Base-by-base conservation (phyloP, 495 filamentous ascomycete species). In the Penicillium mononematosum region DNA sequence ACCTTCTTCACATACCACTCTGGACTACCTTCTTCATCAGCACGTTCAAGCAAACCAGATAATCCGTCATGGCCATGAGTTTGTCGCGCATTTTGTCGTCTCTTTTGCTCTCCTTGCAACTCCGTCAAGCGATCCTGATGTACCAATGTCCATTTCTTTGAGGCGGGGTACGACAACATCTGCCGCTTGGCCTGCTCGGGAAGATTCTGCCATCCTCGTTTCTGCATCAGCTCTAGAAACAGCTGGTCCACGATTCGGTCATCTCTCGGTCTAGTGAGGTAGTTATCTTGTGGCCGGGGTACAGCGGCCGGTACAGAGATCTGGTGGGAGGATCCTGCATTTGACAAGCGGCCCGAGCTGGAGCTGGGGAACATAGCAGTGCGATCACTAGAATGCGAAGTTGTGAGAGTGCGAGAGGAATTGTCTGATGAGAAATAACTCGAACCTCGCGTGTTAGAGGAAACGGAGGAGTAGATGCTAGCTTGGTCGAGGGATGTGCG, bases 1-100 rank as follows among this genome's bases (percentile, higher is more conserved):
- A 98, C 90, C 73, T 90, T 95, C 67, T 87, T 88, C 19, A 98
- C 95, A 76, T 94, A 98, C 93, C 93, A 98, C 75, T 98, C 95
- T 3, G 94, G 94, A 54, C 88, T 95, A 20, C 91, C 95, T 68
- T 98, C 94, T 65, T 97, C 93, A 65, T 96, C 91, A 5, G 90
- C 90, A 52, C 86, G 81, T 45, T 82, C 81, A 31, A 92, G 76
- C 44, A 91, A 78, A 14, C 80, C 78, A 43, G 85, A 85, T 50
- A 85, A 78, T 22, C 83, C 85, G 58, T 88, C 82, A 55, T 80
- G 74, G 6, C 81, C 77, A 59, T 85, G 78, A 0, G 84, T 87
- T 44, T 80, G 77, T 53, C 85, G 83, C 22, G 88, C 84, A 56
- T 86, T 87, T 56, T 85, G 83, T 55, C 86, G 74, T 61, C 92